A percentile compares a stretch with the other conserved stretches of the same genome.
phyloP scores from a whole-genome alignment of 345 rosid genomes.

The Abelmoschus esculentus region DNA sequence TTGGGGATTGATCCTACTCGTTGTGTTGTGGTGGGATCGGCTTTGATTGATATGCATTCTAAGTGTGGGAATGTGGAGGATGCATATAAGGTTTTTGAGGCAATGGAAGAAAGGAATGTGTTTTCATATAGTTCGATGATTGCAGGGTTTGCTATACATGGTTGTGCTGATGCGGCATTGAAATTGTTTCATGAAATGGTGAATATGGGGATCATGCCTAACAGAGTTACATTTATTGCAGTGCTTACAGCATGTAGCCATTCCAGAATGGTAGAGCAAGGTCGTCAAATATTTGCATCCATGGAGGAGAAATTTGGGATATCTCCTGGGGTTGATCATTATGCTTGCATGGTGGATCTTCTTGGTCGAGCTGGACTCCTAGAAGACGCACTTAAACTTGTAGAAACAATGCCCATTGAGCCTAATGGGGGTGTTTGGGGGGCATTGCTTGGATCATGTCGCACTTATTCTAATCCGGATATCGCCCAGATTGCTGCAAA shows the following conservation, averaged over 20 bases:
- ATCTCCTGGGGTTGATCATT: slow-evolving; percentile 45
- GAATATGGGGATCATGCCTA: no score
- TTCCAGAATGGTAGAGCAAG: slow-evolving; percentile 26
- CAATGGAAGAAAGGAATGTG: slow-evolving; percentile 52
- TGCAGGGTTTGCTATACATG: slow-evolving; percentile 70
- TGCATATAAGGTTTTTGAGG: neutral
- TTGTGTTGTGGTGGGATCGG: slow-evolving; percentile 24
- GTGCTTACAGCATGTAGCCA: no score
- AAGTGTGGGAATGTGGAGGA: no score
- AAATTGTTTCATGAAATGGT: slow-evolving; percentile 59
- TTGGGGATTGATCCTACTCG: slow-evolving; percentile 27
- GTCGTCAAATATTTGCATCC: slow-evolving; percentile 41
- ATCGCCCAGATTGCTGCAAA: no score
- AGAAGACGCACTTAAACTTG: slow-evolving; percentile 58
- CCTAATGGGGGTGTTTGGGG: slow-evolving; percentile 79
- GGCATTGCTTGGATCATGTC: slow-evolving; percentile 82
- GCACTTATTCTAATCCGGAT: slow-evolving; percentile 24
- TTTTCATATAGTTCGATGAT: slow-evolving; percentile 83
- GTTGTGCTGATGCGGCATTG: slow-evolving; percentile 52
- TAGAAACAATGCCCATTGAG: slow-evolving; percentile 45
- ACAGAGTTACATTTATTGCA: no score
- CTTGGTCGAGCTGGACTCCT: slow-evolving; percentile 68
- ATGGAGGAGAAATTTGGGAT: slow-evolving; percentile 53
- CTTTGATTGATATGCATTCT: no score
- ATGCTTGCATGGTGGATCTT: slow-evolving; percentile 72